Percentiles rank a stretch among this genome's conserved stretches.
These are phyloP conservation scores for Aspergillus hortae DNA, from an alignment of 2,329 filamentous ascomycete species.

Conservation along the genomic window DNA sequence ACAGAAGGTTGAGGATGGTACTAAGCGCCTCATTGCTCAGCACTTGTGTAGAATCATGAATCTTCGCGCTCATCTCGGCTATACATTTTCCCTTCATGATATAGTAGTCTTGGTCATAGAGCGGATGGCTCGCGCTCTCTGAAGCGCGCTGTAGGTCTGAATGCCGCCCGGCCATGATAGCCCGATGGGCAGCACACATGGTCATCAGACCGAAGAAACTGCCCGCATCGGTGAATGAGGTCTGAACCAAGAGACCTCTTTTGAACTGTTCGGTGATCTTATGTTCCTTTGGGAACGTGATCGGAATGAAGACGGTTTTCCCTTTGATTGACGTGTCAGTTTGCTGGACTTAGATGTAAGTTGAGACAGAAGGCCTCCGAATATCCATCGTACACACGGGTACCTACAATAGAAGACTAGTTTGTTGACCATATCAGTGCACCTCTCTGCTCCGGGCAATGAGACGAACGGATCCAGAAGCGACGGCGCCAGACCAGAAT, in stretches of 20 bases:
- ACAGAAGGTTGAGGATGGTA: constrained; percentile 36
- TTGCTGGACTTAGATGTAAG: background rate
- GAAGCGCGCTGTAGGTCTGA: constrained; percentile 18
- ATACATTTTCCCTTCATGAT: constrained; percentile 37
- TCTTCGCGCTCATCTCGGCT: constrained; percentile 30
- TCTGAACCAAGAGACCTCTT: constrained; percentile 28
- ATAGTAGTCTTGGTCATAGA: constrained; percentile 35
- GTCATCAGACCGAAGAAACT: constrained; percentile 39
- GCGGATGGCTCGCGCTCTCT: constrained; percentile 15
- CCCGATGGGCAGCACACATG: constrained; percentile 38
- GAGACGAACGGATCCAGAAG: constrained; percentile 34
- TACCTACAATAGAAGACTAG: constrained; percentile 35
- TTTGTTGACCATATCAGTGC: constrained; percentile 23
- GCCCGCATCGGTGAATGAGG: constrained; percentile 32
- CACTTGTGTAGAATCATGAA: constrained; percentile 23
- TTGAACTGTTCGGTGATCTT: constrained; percentile 22
- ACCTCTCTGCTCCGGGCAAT: constrained; percentile 25
- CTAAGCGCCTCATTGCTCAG: constrained; percentile 34
- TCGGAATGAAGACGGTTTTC: constrained; percentile 34
- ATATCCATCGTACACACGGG: background rate
- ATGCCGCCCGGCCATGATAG: constrained; percentile 26
- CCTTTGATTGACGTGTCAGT: constrained; percentile 12
- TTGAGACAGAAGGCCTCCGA: background rate
- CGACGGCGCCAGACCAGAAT: constrained; percentile 20
- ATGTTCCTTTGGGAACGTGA: constrained; percentile 36